Base-by-base conservation (phyloP, 805 yeast genomes). In the Schizosaccharomyces cryophilus region DNA sequence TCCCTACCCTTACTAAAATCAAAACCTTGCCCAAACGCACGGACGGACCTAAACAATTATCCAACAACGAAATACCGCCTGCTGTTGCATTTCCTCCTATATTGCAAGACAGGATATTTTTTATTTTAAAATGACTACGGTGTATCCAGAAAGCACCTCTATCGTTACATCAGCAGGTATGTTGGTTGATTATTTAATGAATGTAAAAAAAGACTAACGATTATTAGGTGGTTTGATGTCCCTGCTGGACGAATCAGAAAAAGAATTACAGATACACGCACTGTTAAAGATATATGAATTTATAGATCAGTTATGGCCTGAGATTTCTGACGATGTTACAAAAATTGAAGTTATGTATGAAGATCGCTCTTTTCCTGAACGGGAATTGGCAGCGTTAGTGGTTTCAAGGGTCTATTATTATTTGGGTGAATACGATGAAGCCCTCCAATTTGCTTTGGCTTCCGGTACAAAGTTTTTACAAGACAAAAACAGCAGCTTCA, bases 221-320 rank as follows among this genome's bases (percentile, higher is more conserved):
- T 54, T 31, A 5, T n/a, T 15, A 54, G 58, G 60, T 45, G 95
- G 96, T 54, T 85, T 85, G 67, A 77, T 93, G 72, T 95, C 97
- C 48, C 79, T 93, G 64, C 77, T 93, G 69, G 81, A 81, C 64
- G 99, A 93, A 73, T 77, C 81, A 7, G 96, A 93, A 70, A 73
- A 78, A 60, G 72, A 78, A 61, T 79, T 93, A 66, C 89, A 87
- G 71, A 76, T 83, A 42, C 86, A 87, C 69, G 98, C 97, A 21
- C 78, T 93, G 68, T 75, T 83, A 62, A 82, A 95, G 21, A 79
- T 93, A 65, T 85, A 88, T 69, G 78, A 74, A 31, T 79, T 85
- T 60, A 96, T 87, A 60, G 95, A 88, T 73, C 89, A 87, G 71
- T 77, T 87, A 63, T 93, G 98, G 98, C 87, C 98, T 2, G 97